Evolutionary conservation across 257 asterid genomes (phyloP).

Genomic region (Eucommia ulmoides): DNA sequence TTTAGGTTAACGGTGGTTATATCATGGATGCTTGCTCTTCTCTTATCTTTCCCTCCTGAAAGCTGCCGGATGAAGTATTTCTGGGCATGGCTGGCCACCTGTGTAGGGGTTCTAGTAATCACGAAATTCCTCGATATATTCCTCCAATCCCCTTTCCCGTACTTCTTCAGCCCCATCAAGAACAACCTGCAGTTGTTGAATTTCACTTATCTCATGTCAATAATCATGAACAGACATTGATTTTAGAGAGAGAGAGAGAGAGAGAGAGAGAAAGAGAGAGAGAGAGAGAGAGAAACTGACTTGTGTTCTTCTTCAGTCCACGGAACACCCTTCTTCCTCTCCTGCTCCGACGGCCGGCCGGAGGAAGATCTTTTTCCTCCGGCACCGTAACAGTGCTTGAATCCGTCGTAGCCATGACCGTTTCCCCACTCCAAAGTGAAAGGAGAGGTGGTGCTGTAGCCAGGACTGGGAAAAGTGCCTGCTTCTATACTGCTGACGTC

Average conservation of each 20-base stretch:
- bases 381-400: slow-evolving; percentile 27
- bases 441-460: slow-evolving; percentile 38
- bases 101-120: slow-evolving; percentile 54
- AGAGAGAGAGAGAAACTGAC: no score
- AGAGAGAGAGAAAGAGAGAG: no score
- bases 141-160: no score
- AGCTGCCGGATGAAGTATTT: slow-evolving; percentile 87
- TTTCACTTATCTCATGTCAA: no score
- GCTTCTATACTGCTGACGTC: slow-evolving; percentile 91
- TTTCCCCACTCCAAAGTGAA: slow-evolving; percentile 80
- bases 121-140: slow-evolving; percentile 74
- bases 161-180: slow-evolving; percentile 81
- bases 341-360: slow-evolving; percentile 52
- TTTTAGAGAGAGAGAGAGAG: no score
- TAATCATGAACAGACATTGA: no score
- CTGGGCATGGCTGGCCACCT: no score
- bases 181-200: slow-evolving; percentile 87
- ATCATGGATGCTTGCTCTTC: slow-evolving; percentile 94
- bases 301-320: no score
- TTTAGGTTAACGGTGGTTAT: slow-evolving; percentile 66
- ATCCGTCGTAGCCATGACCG: slow-evolving; percentile 29
- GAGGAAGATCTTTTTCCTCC: slow-evolving; percentile 39
- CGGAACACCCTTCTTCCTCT: no score
- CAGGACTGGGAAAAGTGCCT: slow-evolving; percentile 68
- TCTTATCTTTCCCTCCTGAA: slow-evolving; percentile 79